phyloP scores from a whole-genome alignment of 495 filamentous ascomycete genomes.

The Hypoxylon perforatum region DNA sequence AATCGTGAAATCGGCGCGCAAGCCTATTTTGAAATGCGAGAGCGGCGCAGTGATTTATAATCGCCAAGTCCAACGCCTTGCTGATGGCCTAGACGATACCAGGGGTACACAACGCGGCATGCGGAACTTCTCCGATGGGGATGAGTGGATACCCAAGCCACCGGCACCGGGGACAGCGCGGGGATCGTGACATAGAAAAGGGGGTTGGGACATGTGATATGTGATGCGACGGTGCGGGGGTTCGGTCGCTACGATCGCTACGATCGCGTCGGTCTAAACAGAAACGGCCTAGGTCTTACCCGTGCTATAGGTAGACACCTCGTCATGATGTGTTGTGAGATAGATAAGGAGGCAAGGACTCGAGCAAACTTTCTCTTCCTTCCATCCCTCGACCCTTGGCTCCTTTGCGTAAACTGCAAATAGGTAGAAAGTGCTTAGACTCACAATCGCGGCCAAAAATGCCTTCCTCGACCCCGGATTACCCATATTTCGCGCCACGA shows the following conservation, averaged over 20 bases:
- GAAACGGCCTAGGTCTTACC: slow-evolving; percentile 23
- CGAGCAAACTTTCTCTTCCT: background rate
- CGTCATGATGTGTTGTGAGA: too few relatives aligned
- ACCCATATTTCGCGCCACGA: slow-evolving; percentile 33
- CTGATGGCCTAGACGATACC: background rate
- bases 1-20: too few relatives aligned
- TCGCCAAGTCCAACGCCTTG: background rate
- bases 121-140: slow-evolving; percentile 24
- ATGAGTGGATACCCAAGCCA: slow-evolving; percentile 6
- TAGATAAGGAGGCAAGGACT: too few relatives aligned
- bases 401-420: too few relatives aligned
- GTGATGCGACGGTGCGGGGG: slow-evolving; percentile 13
- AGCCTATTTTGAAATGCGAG: too few relatives aligned
- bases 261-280: slow-evolving; percentile 7
- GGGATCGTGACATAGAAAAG: slow-evolving; percentile 21
- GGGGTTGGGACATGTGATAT: slow-evolving; percentile 1
- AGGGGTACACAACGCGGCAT: background rate
- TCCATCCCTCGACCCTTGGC: background rate
- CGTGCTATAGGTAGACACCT: too few relatives aligned
- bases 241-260: slow-evolving; percentile 6
- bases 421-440: background rate
- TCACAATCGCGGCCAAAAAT: background rate
- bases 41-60: background rate
- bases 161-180: slow-evolving; percentile 16
- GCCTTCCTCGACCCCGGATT: slow-evolving; percentile 11